Conservation (phyloP, 192 early-diverging fungal species). For the Rhizoclosmatium globosum region DNA sequence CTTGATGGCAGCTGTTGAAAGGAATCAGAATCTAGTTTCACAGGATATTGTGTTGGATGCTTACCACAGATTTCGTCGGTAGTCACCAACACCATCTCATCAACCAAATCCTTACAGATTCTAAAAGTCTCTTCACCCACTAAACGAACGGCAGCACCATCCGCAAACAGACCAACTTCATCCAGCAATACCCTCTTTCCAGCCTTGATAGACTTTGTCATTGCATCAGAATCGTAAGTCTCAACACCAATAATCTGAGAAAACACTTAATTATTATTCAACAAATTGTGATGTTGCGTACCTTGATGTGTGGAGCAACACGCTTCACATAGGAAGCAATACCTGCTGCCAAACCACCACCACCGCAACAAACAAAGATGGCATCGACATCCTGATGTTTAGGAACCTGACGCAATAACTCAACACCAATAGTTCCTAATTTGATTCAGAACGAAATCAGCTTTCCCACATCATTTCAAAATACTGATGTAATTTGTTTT, state of each 20-base stretch:
- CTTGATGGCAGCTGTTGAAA: slow-evolving; percentile 59
- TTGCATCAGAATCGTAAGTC: slow-evolving; percentile 88
- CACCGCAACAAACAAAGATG: slow-evolving; percentile 91
- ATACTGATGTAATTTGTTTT: slow-evolving; percentile 27
- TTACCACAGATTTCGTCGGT: slow-evolving; percentile 92
- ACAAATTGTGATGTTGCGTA: slow-evolving; percentile 40
- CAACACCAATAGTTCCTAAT: slow-evolving; percentile 87
- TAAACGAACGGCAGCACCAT: slow-evolving; percentile 93
- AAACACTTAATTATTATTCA: not conserved
- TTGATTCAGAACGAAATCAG: slow-evolving; percentile 46
- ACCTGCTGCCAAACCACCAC: slow-evolving; percentile 94
- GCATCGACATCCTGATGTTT: slow-evolving; percentile 75
- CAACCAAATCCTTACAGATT: slow-evolving; percentile 78
- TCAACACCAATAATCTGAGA: slow-evolving; percentile 80
- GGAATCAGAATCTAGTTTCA: not conserved
- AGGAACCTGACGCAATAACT: slow-evolving; percentile 63
- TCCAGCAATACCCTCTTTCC: slow-evolving; percentile 72
- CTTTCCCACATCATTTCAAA: too few species aligned
- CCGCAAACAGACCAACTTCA: slow-evolving; percentile 95
- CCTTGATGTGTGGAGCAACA: slow-evolving; percentile 84
- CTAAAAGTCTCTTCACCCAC: slow-evolving; percentile 92
- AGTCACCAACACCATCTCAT: slow-evolving; percentile 89
- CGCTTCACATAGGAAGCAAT: slow-evolving; percentile 94
- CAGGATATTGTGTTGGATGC: not conserved
- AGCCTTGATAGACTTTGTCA: slow-evolving; percentile 78